Evolutionary conservation across 2,329 filamentous ascomycete species (phyloP), one percentile per base, ranked within the genome.

Genomic region (Phialophora expanda): DNA sequence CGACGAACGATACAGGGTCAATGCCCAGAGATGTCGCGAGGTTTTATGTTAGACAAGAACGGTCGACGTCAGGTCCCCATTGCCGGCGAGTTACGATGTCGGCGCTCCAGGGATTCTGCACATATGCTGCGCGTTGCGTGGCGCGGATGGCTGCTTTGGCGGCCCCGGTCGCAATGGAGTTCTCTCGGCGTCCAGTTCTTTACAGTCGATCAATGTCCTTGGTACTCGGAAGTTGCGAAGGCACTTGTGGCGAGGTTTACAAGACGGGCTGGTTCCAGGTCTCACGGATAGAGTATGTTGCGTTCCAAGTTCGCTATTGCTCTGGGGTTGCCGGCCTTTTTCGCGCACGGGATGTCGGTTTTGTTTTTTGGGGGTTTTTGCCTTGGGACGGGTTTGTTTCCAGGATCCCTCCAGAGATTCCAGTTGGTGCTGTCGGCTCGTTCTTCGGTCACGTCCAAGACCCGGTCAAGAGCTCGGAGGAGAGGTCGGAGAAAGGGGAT

Each of bases 351-450:
- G 38, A n/a, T 44, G 38, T n/a, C 6, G 17, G 38, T n/a, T n/a
- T 8, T 30, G 1, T 41, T 17, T 41, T 44, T 7, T 44, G 11
- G 14, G 14, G n/a, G n/a, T n/a, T 26, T 22, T 24, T 2, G 48
- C 24, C 48, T 51, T 51, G 24, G 20, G 20, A 50, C 11, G 3
- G 20, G 5, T 51, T 12, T 8, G 26, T 51, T 26, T 12, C 5
- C 3, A 9, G 17, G 20, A 26, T n/a, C 17, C 17, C 9, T 51
- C 48, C 22, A 51, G 48, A 51, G 48, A 51, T 26, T 51, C 48
- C 48, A 51, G 48, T 12, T 28, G 48, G 22, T 51, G 48, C 48
- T 51, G 48, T 51, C 48, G 48, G 48, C 48, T 51, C 53, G 53
- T 55, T 12, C 7, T 30, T 55, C 28, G 3, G 14, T 55, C 53